Percentiles rank a stretch among this genome's conserved stretches.
Evolutionary conservation across 225 moss, liverwort and hornwort genomes (phyloP).

Genomic region (Sphagnum contortum): DNA sequence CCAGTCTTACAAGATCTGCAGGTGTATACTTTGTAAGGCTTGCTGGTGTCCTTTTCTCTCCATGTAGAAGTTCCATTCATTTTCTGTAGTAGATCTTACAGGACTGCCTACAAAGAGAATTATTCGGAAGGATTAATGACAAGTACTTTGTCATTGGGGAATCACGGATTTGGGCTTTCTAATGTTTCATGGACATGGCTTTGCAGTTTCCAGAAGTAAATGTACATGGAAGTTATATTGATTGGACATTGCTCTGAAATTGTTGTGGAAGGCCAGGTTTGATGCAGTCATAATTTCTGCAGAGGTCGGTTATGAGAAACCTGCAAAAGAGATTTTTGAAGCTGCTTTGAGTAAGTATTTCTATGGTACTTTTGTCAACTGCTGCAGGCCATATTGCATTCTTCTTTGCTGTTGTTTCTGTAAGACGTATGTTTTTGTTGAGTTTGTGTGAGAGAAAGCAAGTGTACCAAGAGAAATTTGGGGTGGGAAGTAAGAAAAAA

Average conservation of each 20-base stretch:
- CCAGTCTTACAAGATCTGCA: constrained; percentile 81
- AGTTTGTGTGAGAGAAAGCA: no score
- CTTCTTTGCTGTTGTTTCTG: no score
- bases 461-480: no score
- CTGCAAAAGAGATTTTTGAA: constrained; percentile 72
- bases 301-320: constrained; percentile 86
- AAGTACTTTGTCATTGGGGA: no score
- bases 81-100: not conserved
- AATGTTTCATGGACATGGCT: no score
- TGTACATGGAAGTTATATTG: no score
- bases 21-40: constrained; percentile 72
- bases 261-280: constrained; percentile 39
- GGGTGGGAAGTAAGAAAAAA: no score
- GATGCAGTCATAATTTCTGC: constrained; percentile 79
- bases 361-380: not conserved
- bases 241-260: not conserved
- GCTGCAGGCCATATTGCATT: no score
- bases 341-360: constrained; percentile 69
- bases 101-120: not conserved
- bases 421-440: no score
- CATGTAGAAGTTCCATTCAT: not conserved
- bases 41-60: constrained; percentile 1
- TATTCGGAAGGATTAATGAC: no score
- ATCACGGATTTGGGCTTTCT: no score
- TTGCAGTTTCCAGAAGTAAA: no score